Percentiles rank a stretch among this genome's conserved stretches.
Evolutionary conservation across 805 yeast genomes (phyloP).

Genomic region (Wickerhamiella parazyma): DNA sequence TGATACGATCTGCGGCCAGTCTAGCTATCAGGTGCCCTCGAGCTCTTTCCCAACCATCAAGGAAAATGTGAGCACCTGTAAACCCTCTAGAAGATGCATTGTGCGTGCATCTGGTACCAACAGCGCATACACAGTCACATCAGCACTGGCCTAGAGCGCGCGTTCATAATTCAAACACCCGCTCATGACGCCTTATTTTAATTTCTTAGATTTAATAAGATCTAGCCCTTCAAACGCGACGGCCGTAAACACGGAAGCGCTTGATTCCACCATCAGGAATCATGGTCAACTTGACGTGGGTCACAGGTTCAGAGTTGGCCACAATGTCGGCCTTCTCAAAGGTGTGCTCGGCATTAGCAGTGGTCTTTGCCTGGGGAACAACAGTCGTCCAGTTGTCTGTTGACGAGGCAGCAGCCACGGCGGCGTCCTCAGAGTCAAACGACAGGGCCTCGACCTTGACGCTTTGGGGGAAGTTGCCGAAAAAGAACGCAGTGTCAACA

Average conservation of each 20-base stretch:
- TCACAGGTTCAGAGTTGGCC: conserved; percentile 26
- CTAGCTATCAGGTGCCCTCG: no score
- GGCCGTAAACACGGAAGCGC: conserved; percentile 73
- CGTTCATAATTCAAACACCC: no score
- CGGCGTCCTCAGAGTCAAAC: conserved; percentile 25
- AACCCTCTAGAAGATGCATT: no score
- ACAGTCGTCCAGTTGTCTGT: conserved; percentile 43
- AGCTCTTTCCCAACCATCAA: no score
- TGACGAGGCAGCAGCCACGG: conserved; percentile 31
- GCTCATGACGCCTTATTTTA: no score
- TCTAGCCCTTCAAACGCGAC: conserved; percentile 16
- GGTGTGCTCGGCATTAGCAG: conserved; percentile 71
- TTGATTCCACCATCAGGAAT: conserved; percentile 97
- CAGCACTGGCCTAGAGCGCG: no score
- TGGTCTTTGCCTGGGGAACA: conserved; percentile 57
- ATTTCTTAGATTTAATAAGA: no score
- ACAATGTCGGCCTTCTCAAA: conserved; percentile 26
- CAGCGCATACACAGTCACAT: no score
- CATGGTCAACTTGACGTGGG: conserved; percentile 68
- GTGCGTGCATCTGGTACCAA: no score
- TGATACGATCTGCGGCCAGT: no score
- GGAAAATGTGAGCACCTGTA: no score
- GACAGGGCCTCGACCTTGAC: conserved; percentile 53
- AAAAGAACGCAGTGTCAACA: conserved; percentile 84
- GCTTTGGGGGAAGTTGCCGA: conserved; percentile 89